Percentiles rank a stretch among this genome's conserved stretches.
Evolutionary conservation across 106 monocot genomes (phyloP).

Genomic region (Dendrobium officinale): DNA sequence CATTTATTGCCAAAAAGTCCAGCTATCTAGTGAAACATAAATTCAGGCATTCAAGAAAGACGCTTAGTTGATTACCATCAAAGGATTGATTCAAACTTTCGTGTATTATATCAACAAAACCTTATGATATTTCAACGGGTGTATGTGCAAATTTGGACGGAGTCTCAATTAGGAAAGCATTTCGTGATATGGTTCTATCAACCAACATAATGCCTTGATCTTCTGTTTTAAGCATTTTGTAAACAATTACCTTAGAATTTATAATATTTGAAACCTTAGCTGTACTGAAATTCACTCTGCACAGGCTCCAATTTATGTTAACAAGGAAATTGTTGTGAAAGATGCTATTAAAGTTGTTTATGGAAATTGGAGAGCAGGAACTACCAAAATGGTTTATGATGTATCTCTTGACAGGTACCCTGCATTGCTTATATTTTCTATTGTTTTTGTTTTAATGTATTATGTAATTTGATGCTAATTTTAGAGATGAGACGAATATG

Average conservation of each 20-base stretch:
- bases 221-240: background rate
- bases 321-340: conserved; percentile 52
- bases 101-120: too few species aligned
- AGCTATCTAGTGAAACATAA: too few species aligned
- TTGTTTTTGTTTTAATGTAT: background rate
- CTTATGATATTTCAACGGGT: too few species aligned
- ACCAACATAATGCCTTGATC: background rate
- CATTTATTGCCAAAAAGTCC: too few species aligned
- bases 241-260: background rate
- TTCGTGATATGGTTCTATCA: background rate
- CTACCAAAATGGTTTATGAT: conserved; percentile 45
- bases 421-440: background rate
- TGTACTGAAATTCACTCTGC: conserved; percentile 7
- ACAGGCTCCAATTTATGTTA: conserved; percentile 68
- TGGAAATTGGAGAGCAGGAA: conserved; percentile 42
- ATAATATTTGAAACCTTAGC: background rate
- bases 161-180: background rate
- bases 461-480: background rate
- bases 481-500: background rate
- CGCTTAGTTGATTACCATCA: too few species aligned
- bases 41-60: too few species aligned
- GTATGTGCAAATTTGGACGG: too few species aligned
- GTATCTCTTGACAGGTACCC: conserved; percentile 57
- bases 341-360: conserved; percentile 54
- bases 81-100: too few species aligned